These are phyloP conservation scores for Mycogone perniciosa DNA, from an alignment of 2,329 filamentous ascomycete species.

Conservation along the genomic window DNA sequence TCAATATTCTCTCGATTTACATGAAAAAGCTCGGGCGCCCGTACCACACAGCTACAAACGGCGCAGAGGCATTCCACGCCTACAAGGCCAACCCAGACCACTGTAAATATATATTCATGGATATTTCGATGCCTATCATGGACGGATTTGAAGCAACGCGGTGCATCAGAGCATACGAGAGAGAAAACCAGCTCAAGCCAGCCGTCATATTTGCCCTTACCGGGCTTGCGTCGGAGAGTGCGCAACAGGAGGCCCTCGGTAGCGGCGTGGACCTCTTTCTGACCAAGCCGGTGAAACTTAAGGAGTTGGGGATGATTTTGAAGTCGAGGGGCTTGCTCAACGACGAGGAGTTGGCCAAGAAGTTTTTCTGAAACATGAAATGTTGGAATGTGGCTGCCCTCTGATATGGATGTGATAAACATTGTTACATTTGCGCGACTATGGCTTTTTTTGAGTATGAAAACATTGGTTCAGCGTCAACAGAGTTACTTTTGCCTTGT, in stretches of 20 bases:
- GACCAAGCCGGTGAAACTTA: constrained; percentile 46
- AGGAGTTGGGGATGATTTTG: constrained; percentile 26
- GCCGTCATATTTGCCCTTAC: constrained; percentile 47
- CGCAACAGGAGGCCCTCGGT: constrained; percentile 46
- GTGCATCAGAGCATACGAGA: constrained; percentile 44
- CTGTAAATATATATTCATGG: constrained; percentile 33
- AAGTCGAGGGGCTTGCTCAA: constrained; percentile 9
- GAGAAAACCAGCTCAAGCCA: constrained; percentile 32
- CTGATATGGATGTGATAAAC: too few relatives aligned
- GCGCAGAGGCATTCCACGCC: constrained; percentile 27
- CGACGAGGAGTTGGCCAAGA: constrained; percentile 3
- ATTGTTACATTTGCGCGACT: too few relatives aligned
- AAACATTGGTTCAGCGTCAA: too few relatives aligned
- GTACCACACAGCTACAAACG: constrained; percentile 28
- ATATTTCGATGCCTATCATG: constrained; percentile 54
- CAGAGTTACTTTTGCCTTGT: too few relatives aligned
- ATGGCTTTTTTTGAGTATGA: too few relatives aligned
- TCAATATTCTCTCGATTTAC: constrained; percentile 23
- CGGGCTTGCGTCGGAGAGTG: constrained; percentile 42
- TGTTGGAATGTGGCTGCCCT: too few relatives aligned
- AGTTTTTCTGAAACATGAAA: not conserved
- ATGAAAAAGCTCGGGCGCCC: constrained; percentile 28
- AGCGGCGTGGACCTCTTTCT: constrained; percentile 49
- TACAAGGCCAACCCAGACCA: constrained; percentile 19
- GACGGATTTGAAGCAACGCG: constrained; percentile 46